A percentile compares a stretch with the other conserved stretches of the same genome.
phyloP scores from a whole-genome alignment of 192 early-diverging fungal genomes.

The Podila minutissima region DNA sequence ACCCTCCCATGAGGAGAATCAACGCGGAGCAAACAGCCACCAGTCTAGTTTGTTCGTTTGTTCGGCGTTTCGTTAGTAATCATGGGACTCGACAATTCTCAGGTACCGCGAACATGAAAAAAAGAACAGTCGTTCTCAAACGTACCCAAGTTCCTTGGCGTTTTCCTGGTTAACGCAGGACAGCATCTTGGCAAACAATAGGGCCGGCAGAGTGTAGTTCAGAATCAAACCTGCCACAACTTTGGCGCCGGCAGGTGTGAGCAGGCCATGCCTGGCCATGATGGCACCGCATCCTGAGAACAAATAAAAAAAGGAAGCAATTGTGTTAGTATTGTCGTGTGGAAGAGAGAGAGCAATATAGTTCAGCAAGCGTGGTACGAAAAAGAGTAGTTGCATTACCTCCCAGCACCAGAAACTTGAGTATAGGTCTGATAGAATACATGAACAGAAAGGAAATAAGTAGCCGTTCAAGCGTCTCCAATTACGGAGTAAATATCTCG shows the following conservation, averaged over 20 bases:
- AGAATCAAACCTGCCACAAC: constrained; percentile 39
- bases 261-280: constrained; percentile 46
- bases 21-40: constrained; percentile 19
- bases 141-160: constrained; percentile 24
- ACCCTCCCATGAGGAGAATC: constrained; percentile 16
- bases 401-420: constrained; percentile 45
- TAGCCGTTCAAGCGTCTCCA: not conserved
- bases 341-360: not conserved
- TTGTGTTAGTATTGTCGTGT: not conserved
- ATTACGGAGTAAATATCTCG: not conserved
- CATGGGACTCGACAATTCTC: not conserved
- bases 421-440: constrained; percentile 21
- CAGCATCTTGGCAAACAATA: constrained; percentile 47
- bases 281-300: constrained; percentile 44
- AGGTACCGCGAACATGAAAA: not conserved
- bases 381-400: constrained; percentile 8
- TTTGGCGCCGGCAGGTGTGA: constrained; percentile 38
- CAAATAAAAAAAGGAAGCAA: not conserved
- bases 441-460: not conserved
- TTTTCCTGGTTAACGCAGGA: constrained; percentile 27
- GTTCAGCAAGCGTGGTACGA: not conserved
- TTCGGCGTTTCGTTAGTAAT: no score
- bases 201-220: constrained; percentile 42
- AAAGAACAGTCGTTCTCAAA: no score
- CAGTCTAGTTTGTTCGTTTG: constrained; percentile 2